Conservation (phyloP, 768 basidiomycete species). For the Amanita jacksonii region DNA sequence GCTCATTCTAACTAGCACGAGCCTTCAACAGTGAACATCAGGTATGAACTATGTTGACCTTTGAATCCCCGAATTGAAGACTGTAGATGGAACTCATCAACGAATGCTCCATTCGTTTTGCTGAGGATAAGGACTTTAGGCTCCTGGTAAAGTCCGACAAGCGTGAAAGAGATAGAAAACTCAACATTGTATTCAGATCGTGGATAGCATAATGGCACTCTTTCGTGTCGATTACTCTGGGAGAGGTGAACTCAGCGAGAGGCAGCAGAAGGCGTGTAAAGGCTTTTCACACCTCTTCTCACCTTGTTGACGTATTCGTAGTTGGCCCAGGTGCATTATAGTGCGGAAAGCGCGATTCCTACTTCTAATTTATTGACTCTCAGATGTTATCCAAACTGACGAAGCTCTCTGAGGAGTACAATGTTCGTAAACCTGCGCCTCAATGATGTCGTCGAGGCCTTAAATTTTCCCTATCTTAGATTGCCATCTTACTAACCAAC, state of each 20-base stretch:
- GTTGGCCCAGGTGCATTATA: conserved; percentile 65
- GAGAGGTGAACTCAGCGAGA: conserved; percentile 86
- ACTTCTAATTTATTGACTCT: not conserved
- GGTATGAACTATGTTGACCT: conserved; percentile 27
- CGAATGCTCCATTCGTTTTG: conserved; percentile 79
- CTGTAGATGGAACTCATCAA: conserved; percentile 86
- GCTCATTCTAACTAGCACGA: conserved; percentile 42
- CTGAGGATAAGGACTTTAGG: conserved; percentile 80
- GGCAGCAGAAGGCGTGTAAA: conserved; percentile 74
- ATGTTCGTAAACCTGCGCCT: conserved; percentile 33
- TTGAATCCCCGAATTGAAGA: conserved; percentile 3
- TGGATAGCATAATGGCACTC: conserved; percentile 96
- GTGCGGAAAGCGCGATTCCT: not conserved
- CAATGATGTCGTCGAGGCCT: not conserved
- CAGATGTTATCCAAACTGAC: conserved; percentile 89
- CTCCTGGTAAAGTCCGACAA: conserved; percentile 38
- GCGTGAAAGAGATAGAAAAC: conserved; percentile 3
- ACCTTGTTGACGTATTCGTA: conserved; percentile 19
- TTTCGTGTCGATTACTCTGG: conserved; percentile 93
- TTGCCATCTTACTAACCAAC: conserved; percentile 83
- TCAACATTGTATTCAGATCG: conserved; percentile 43
- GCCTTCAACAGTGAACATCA: conserved; percentile 93
- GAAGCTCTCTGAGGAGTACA: conserved; percentile 88
- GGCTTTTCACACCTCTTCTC: not conserved
- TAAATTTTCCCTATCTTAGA: conserved; percentile 31